Evolutionary conservation across 768 basidiomycete species (phyloP).

Genomic region (Sistotremastrum suecicum): DNA sequence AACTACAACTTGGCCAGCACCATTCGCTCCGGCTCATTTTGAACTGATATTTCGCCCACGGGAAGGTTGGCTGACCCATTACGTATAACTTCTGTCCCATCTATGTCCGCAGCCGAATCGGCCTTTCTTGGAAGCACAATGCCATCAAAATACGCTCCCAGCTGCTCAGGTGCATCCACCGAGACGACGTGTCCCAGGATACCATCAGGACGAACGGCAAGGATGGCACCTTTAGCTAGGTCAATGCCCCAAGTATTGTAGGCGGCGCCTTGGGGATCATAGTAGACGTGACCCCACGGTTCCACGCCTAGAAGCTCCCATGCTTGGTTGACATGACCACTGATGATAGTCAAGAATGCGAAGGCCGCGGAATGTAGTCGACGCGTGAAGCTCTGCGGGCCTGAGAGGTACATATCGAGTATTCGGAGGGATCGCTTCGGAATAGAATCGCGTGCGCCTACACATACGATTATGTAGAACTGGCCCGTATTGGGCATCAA

Average conservation of each 20-base stretch:
- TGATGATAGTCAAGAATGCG: constrained; percentile 1
- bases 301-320: background rate
- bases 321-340: background rate
- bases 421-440: background rate
- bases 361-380: constrained; percentile 1
- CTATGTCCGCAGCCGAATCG: too few relatives aligned
- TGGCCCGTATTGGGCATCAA: constrained; percentile 6
- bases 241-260: constrained; percentile 9
- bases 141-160: constrained; percentile 6
- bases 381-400: background rate
- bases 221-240: constrained; percentile 2
- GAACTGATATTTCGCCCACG: too few relatives aligned
- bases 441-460: constrained; percentile 5
- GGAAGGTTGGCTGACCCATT: too few relatives aligned
- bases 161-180: constrained; percentile 4
- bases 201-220: constrained; percentile 10
- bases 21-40: too few relatives aligned
- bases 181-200: constrained; percentile 5
- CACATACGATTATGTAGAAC: constrained; percentile 8
- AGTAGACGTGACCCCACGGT: constrained; percentile 4
- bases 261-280: constrained; percentile 5
- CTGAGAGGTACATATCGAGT: constrained; percentile 1
- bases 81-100: too few relatives aligned
- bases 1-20: too few relatives aligned
- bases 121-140: background rate